Conservation (phyloP, 352 stramenopile genomes). For the Thraustochytrium sp. region DNA sequence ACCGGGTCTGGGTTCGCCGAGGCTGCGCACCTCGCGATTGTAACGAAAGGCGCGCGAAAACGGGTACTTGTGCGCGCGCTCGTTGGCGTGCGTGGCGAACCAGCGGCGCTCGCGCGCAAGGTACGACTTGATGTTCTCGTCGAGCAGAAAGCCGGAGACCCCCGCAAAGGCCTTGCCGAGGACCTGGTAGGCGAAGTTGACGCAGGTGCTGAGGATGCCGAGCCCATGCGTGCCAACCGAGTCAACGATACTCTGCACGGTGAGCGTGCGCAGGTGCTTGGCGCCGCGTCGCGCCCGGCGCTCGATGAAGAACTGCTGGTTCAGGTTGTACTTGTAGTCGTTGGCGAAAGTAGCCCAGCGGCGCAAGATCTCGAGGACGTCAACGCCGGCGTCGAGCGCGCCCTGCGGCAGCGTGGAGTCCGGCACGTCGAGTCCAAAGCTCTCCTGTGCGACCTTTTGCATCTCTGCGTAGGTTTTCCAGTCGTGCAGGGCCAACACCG, state of each 20-base stretch:
- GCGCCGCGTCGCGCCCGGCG: conserved; percentile 77
- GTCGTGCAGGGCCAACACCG: conserved; percentile 84
- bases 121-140: conserved; percentile 87
- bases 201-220: conserved; percentile 87
- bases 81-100: conserved; percentile 82
- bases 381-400: conserved; percentile 77
- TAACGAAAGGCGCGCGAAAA: conserved; percentile 81
- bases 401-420: conserved; percentile 88
- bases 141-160: conserved; percentile 76
- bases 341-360: conserved; percentile 86
- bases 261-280: conserved; percentile 84
- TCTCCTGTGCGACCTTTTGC: conserved; percentile 82
- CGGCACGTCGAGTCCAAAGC: conserved; percentile 77
- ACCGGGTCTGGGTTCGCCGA: conserved; percentile 51
- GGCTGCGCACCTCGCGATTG: conserved; percentile 66
- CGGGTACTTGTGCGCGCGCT: conserved; percentile 81
- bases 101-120: conserved; percentile 83
- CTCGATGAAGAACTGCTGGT: conserved; percentile 90
- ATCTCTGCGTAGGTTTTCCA: conserved; percentile 88
- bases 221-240: conserved; percentile 88
- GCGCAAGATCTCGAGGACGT: conserved; percentile 90
- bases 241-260: conserved; percentile 78
- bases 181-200: conserved; percentile 92
- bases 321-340: conserved; percentile 83
- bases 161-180: conserved; percentile 64